A percentile compares a stretch with the other conserved stretches of the same genome.
These are phyloP conservation scores for Nakazawaea populi DNA, from an alignment of 805 yeast species.

Conservation along the genomic window DNA sequence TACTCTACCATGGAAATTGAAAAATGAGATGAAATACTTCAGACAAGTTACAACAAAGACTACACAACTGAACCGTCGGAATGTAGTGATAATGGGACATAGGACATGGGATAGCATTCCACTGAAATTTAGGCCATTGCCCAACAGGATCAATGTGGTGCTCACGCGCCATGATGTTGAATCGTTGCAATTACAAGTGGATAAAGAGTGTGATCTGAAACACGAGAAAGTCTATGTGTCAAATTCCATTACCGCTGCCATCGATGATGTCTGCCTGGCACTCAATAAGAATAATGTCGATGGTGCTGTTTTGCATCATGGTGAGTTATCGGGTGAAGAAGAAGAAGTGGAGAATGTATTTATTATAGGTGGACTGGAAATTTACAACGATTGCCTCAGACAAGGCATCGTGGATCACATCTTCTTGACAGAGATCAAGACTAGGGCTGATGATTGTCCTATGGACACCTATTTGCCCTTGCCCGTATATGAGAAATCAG, in stretches of 20 bases:
- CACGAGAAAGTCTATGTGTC: neutral
- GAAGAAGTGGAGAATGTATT: slow-evolving; percentile 52
- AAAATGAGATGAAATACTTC: slow-evolving; percentile 83
- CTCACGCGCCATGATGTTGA: slow-evolving; percentile 44
- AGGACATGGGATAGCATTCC: slow-evolving; percentile 97
- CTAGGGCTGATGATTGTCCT: slow-evolving; percentile 26
- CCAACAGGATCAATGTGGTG: slow-evolving; percentile 68
- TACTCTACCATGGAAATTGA: slow-evolving; percentile 79
- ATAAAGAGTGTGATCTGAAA: slow-evolving; percentile 13
- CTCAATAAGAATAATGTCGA: too few species aligned
- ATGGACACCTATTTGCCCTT: slow-evolving; percentile 70
- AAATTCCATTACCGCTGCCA: slow-evolving; percentile 29
- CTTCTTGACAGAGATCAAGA: slow-evolving; percentile 58
- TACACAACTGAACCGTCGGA: slow-evolving; percentile 28
- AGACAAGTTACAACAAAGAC: slow-evolving; percentile 58
- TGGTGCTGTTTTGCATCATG: slow-evolving; percentile 13
- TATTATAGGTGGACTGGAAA: slow-evolving; percentile 90
- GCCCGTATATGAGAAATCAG: slow-evolving; percentile 20
- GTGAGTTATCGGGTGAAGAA: neutral
- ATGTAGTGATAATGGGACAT: slow-evolving; percentile 94
- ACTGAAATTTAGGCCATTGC: slow-evolving; percentile 72
- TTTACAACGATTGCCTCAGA: slow-evolving; percentile 55
- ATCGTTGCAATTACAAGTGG: slow-evolving; percentile 16
- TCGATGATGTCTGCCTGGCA: slow-evolving; percentile 34
- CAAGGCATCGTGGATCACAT: slow-evolving; percentile 44